A percentile compares a stretch with the other conserved stretches of the same genome.
phyloP scores from a whole-genome alignment of 129 eudicot genomes.

The Glebionis coronaria region DNA sequence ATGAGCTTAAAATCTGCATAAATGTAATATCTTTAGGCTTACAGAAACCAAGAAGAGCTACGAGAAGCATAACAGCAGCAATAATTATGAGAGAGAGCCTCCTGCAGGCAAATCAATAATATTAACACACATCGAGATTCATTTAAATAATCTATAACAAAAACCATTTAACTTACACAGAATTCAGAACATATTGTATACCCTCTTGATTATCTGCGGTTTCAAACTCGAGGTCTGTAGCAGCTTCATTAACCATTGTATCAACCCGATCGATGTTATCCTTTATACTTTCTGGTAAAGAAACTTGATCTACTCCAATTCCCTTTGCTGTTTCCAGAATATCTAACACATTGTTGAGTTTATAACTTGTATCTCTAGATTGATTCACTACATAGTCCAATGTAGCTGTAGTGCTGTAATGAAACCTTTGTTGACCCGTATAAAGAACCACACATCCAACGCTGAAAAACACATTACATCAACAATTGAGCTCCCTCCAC shows the following conservation, averaged over 20 bases:
- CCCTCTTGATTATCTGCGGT: slow-evolving; percentile 50
- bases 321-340: slow-evolving; percentile 63
- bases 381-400: slow-evolving; percentile 56
- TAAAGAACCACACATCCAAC: slow-evolving; percentile 68
- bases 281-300: slow-evolving; percentile 58
- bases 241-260: slow-evolving; percentile 46
- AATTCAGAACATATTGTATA: slow-evolving; percentile 45
- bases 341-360: slow-evolving; percentile 60
- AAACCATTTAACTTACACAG: slow-evolving; percentile 53
- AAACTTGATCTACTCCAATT: slow-evolving; percentile 44
- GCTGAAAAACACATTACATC: slow-evolving; percentile 36
- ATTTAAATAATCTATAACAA: background rate
- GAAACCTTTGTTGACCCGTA: slow-evolving; percentile 85
- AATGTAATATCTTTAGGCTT: slow-evolving; percentile 31
- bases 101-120: slow-evolving; percentile 45
- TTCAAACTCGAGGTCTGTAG: slow-evolving; percentile 49
- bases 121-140: background rate
- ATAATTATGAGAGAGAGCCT: slow-evolving; percentile 55
- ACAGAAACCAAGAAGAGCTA: slow-evolving; percentile 84
- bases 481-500: background rate
- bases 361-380: slow-evolving; percentile 54
- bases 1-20: no score
- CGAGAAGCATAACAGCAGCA: slow-evolving; percentile 76
- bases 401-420: slow-evolving; percentile 52
- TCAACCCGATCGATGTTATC: slow-evolving; percentile 56